A percentile compares a stretch with the other conserved stretches of the same genome.
Evolutionary conservation across 108 stramenopile genomes (phyloP).

Genomic region (Aurantiochytrium sp.): DNA sequence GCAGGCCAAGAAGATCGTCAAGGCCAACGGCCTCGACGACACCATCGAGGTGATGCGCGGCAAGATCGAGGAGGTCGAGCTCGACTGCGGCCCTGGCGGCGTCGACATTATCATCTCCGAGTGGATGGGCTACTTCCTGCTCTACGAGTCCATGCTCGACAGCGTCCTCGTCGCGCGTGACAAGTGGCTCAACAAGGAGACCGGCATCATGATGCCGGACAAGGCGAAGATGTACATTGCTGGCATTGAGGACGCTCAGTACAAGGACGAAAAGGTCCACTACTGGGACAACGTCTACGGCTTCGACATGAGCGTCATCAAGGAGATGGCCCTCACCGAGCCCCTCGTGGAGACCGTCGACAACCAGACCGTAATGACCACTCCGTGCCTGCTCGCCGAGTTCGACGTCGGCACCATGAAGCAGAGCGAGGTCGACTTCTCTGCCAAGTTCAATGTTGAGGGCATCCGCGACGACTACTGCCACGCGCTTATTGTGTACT

Average conservation of each 20-base stretch:
- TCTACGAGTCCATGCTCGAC: constrained; percentile 96
- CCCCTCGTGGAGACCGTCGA: constrained; percentile 92
- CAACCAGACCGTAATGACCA: constrained; percentile 46
- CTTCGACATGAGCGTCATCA: constrained; percentile 87
- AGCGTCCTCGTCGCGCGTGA: constrained; percentile 84
- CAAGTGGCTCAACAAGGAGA: constrained; percentile 72
- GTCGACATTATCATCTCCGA: constrained; percentile 66
- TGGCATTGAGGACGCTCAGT: constrained; percentile 80
- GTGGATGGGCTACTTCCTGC: constrained; percentile 80
- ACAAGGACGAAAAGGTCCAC: constrained; percentile 59
- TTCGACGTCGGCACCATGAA: constrained; percentile 81
- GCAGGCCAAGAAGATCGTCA: constrained; percentile 57
- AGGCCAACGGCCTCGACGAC: constrained; percentile 53
- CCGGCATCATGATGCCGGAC: constrained; percentile 84
- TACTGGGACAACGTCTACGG: constrained; percentile 94
- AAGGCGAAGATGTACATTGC: constrained; percentile 80
- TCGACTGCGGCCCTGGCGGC: constrained; percentile 31
- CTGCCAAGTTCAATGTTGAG: constrained; percentile 61
- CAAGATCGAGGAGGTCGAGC: constrained; percentile 58
- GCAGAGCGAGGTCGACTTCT: constrained; percentile 80
- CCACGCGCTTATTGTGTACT: constrained; percentile 86
- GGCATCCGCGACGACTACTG: constrained; percentile 74
- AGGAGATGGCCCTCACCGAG: constrained; percentile 79
- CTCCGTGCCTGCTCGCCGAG: constrained; percentile 59
- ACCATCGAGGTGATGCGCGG: constrained; percentile 48